Evolutionary conservation across 1,284 basidiomycete genomes (phyloP), one percentile per base, ranked within the genome.

Genomic region (Tylopilus sp.): DNA sequence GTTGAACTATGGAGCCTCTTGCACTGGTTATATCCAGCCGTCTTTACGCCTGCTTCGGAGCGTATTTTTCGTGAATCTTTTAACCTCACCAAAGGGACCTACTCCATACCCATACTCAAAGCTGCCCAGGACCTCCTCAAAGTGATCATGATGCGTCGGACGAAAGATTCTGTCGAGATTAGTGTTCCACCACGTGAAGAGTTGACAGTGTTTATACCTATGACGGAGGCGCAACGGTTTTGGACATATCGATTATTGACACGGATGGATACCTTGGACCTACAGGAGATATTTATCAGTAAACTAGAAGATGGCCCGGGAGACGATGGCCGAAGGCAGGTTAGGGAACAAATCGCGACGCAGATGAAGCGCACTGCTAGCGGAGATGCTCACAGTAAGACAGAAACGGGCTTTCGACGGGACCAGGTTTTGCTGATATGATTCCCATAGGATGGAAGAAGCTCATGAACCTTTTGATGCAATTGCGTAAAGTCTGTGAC

Each of bases 201-300:
- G 60, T 65, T 77, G 53, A 81, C 81, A 0, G 73, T 84, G 11
- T 81, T 79, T 60, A 64, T 83, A 48, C 80, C 84, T 2, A 70
- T 85, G 62, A 78, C 79, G 1, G 82, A 83, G 56, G 75, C 76
- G 1, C 83, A 85, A 61, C 66, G 81, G 39, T 85, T 84, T 59
- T 85, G 84, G 83, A 82, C 78, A 6, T 80, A 80, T 58, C 70
- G 80, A 20, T 64, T 85, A 10, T 65, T 85, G 31, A 82, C 77
- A 32, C 70, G 75, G 31, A 73, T 84, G 68, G 78, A 82, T 52
- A 71, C 72, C 4, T 53, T 75, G 19, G 76, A 81, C 39, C 60
- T 84, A 17, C 59, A 74, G 55, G 70, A 76, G 35, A 76, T 85
- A 42, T 84, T 84, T 49, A 63, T 62, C n/a, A 57, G 60, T 31